phyloP scores from a whole-genome alignment of 108 stramenopile species.

The Nitzschia inconspicua region DNA sequence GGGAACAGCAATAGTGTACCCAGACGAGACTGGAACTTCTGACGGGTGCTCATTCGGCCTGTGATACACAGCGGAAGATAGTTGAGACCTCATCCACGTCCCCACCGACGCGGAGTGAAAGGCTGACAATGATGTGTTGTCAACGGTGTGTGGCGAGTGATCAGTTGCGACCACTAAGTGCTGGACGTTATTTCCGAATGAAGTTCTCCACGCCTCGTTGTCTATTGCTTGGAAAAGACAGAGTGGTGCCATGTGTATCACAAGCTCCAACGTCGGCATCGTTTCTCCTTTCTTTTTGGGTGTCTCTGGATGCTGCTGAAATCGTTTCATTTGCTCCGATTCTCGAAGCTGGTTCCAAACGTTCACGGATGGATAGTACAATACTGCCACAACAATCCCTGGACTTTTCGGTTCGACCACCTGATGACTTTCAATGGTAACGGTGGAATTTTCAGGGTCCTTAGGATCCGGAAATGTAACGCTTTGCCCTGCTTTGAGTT shows the following conservation, averaged over 20 bases:
- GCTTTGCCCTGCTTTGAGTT: constrained; percentile 74
- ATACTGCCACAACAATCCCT: constrained; percentile 59
- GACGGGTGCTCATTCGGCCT: no score
- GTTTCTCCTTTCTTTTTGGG: not conserved
- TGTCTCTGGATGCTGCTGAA: constrained; percentile 2
- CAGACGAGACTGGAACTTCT: not conserved
- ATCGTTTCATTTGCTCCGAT: constrained; percentile 19
- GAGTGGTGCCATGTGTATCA: constrained; percentile 65
- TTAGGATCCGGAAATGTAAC: constrained; percentile 61
- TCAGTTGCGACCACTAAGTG: constrained; percentile 50
- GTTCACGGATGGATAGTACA: constrained; percentile 42
- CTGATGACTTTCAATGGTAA: constrained; percentile 57
- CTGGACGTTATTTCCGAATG: constrained; percentile 34
- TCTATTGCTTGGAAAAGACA: constrained; percentile 25
- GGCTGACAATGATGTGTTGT: constrained; percentile 29
- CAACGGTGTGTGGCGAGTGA: constrained; percentile 22
- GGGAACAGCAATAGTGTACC: constrained; percentile 44
- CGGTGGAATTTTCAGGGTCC: not conserved
- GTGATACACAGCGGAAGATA: constrained; percentile 41
- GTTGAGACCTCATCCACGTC: constrained; percentile 40
- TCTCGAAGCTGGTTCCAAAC: constrained; percentile 26
- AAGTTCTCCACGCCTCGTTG: constrained; percentile 48
- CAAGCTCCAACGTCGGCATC: constrained; percentile 36
- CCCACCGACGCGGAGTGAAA: constrained; percentile 56
- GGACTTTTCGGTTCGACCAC: constrained; percentile 61